Evolutionary conservation across 495 filamentous ascomycete species (phyloP), one percentile per base, ranked within the genome.

Genomic region (Trichocladium antarcticum): DNA sequence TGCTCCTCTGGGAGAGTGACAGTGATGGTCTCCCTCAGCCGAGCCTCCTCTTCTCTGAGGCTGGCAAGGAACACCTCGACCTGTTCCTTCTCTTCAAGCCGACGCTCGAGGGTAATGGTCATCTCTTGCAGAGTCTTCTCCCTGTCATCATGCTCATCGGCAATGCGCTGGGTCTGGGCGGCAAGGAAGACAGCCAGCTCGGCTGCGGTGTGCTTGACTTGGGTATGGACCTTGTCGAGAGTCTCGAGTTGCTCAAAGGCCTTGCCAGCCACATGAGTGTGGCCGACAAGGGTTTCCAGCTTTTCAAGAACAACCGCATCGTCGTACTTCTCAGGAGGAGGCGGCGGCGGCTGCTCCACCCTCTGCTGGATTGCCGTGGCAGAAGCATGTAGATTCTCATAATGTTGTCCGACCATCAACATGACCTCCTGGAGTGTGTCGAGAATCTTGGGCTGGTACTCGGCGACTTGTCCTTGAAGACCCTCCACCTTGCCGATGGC

Each of bases 181-280:
- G 79, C 75, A 32, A 97, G 77, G 68, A 96, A 95, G 35, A 82
- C 79, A n/a, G 81, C 81, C 55, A 99, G 82, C 57, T 87, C 85
- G 19, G 79, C 80, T 0, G 90, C 84, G n/a, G 87, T 95, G 37
- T 80, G 72, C 61, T 85, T 81, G 37, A 99, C 88, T 52, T 95
- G 83, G 57, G 83, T 74, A 60, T 95, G 88, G 54, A 97, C 90
- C 58, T 88, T 77, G 55, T 94, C 87, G 8, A 99, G 75, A 42
- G 87, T 84, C 51, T 83, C 82, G 5, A 85, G 68, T 42, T 83
- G 80, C 4, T 74, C 65, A 48, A 78, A 74, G 3, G 76, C 69
- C 53, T 78, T 76, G 48, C 71, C 70, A 14, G 79, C 72, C 38
- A 59, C 63, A 1, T 75, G 62, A 45, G 82, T 79, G 53, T 87